These are phyloP conservation scores for Umbelopsis sp. DNA, from an alignment of 371 early-diverging fungal genomes.

Conservation along the genomic window DNA sequence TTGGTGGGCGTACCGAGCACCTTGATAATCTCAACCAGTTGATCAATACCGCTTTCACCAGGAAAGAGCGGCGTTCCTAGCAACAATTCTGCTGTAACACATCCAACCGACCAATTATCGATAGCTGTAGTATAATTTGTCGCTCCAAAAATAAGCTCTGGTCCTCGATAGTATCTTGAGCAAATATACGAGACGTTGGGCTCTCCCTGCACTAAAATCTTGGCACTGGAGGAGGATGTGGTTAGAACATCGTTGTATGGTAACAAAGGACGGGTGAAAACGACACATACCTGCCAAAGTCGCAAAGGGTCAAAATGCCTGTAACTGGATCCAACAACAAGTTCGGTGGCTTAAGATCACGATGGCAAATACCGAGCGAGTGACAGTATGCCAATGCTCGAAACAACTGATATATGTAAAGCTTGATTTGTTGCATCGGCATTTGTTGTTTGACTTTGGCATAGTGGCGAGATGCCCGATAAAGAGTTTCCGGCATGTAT, in stretches of 20 bases:
- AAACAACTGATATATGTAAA: conserved; percentile 97
- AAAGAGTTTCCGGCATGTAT: conserved; percentile 88
- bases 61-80: conserved; percentile 97
- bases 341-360: conserved; percentile 99
- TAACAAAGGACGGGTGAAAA: too few relatives aligned
- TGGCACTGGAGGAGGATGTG: conserved; percentile 68
- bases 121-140: conserved; percentile 93
- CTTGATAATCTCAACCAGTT: conserved; percentile 99
- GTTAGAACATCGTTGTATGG: too few relatives aligned
- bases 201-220: conserved; percentile 90
- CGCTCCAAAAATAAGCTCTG: conserved; percentile 98
- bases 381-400: conserved; percentile 96
- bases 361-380: conserved; percentile 85
- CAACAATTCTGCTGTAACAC: conserved; percentile 99
- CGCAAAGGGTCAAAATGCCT: conserved; percentile 96
- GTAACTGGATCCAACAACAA: conserved; percentile 89
- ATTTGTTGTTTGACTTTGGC: conserved; percentile 90
- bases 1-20: conserved; percentile 98
- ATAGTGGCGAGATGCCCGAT: conserved; percentile 82
- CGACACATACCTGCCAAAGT: conserved; percentile 87
- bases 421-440: conserved; percentile 91
- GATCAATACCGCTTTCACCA: conserved; percentile 99
- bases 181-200: conserved; percentile 98
- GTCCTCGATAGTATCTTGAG: conserved; percentile 98
- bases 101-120: conserved; percentile 98